Conservation (phyloP, 2,329 filamentous ascomycete species). For the Nannizzia gypsea region DNA sequence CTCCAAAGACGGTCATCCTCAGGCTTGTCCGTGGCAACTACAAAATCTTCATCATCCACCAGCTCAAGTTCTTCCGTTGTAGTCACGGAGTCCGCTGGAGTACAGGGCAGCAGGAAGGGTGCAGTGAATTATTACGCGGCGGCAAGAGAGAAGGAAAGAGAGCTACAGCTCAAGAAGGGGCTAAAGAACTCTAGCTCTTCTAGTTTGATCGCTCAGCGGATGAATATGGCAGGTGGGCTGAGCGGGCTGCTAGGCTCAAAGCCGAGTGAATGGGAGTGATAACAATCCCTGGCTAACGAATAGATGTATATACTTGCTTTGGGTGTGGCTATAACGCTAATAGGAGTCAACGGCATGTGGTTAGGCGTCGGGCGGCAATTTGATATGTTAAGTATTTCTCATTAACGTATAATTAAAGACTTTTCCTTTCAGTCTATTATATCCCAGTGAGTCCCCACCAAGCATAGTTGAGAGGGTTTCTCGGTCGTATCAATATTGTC, state of each 20-base stretch:
- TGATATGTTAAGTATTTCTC: background rate
- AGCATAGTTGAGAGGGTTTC: slow-evolving; percentile 19
- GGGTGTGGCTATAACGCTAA: background rate
- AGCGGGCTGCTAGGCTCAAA: slow-evolving; percentile 20
- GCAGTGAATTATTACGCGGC: slow-evolving; percentile 47
- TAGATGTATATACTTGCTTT: background rate
- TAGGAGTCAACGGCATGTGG: background rate
- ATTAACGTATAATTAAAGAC: background rate
- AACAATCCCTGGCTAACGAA: background rate
- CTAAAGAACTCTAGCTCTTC: slow-evolving; percentile 25
- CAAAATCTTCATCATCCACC: slow-evolving; percentile 14
- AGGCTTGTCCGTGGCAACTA: background rate
- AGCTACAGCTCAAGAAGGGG: slow-evolving; percentile 42
- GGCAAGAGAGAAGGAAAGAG: slow-evolving; percentile 47
- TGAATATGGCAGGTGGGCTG: slow-evolving; percentile 28
- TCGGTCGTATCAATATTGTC: background rate
- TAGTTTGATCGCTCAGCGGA: slow-evolving; percentile 5
- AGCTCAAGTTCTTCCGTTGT: slow-evolving; percentile 18
- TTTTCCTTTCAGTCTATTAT: slow-evolving; percentile 10
- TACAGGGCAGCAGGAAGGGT: slow-evolving; percentile 38
- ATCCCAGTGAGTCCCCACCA: slow-evolving; percentile 32
- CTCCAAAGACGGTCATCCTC: slow-evolving; percentile 12
- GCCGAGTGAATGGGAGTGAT: background rate
- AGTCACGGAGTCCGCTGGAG: slow-evolving; percentile 4
- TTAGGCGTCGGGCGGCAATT: background rate